Evolutionary conservation across 2,329 filamentous ascomycete genomes (phyloP), one percentile per base, ranked within the genome.

Genomic region (Ampelomyces quisqualis): DNA sequence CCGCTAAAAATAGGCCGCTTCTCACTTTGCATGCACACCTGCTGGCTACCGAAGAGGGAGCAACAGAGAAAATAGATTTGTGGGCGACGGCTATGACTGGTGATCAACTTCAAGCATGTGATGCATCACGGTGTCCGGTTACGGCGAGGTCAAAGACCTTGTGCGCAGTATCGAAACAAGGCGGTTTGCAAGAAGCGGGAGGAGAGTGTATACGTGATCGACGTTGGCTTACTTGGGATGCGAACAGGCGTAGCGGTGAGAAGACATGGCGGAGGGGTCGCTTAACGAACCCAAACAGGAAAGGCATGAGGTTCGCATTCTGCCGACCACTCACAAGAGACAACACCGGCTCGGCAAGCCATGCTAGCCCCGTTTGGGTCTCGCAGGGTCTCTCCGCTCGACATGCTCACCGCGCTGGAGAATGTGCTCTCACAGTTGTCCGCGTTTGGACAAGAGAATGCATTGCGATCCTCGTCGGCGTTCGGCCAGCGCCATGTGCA

Each of bases 1-100:
- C 20, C 45, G 35, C 56, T 57, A 61, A 62, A 62, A 55, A 62
- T 64, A 62, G 57, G 35, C 35, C 38, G n/a, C 24, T 38, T 19
- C 30, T 35, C 28, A 27, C 22, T 38, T 14, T 11, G 13, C 14
- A 14, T 18, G 9, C 40, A 38, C 37, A 33, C 34, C 38, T 39
- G 35, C 46, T 44, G 51, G 36, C 37, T 52, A 48, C 34, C 26
- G 8, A 38, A 7, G 18, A n/a, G n/a, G n/a, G n/a, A n/a, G n/a
- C n/a, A n/a, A n/a, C n/a, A n/a, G n/a, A n/a, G n/a, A n/a, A n/a
- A n/a, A n/a, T n/a, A n/a, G n/a, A n/a, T n/a, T n/a, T n/a, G n/a
- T n/a, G n/a, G n/a, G n/a, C n/a, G n/a, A n/a, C n/a, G n/a, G n/a
- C n/a, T n/a, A n/a, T n/a, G n/a, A 27, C 14, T 6, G 34, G 30